Evolutionary conservation across 192 early-diverging fungal genomes (phyloP).

Genomic region (Coemansia sp.): DNA sequence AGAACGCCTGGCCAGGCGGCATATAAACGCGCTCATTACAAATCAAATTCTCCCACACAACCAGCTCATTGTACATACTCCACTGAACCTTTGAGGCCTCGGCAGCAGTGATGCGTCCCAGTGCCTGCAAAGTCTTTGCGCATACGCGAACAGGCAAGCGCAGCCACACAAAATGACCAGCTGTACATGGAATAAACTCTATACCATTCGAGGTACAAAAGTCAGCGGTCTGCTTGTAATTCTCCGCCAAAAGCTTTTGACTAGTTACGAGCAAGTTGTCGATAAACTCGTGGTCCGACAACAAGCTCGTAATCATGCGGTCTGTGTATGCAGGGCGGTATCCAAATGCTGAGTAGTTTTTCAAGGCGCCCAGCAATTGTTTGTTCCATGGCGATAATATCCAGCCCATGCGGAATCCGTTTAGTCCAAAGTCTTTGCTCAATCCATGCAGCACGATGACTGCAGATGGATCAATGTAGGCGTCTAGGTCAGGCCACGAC

Average conservation of each 20-base stretch:
- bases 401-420: conserved; percentile 73
- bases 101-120: conserved; percentile 2
- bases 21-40: conserved; percentile 66
- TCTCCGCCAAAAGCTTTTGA: conserved; percentile 57
- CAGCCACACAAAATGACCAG: conserved; percentile 76
- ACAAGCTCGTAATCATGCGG: conserved; percentile 58
- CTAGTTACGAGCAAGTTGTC: conserved; percentile 65
- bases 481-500: conserved; percentile 58
- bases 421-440: conserved; percentile 84
- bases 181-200: conserved; percentile 62
- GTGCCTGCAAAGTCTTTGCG: conserved; percentile 51
- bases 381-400: conserved; percentile 66
- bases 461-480: conserved; percentile 63
- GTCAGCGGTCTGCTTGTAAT: conserved; percentile 51
- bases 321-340: conserved; percentile 68
- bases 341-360: conserved; percentile 60
- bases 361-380: conserved; percentile 25
- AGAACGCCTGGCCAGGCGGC: conserved; percentile 70
- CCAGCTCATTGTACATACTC: conserved; percentile 56
- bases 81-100: conserved; percentile 17
- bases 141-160: conserved; percentile 27
- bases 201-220: conserved; percentile 57
- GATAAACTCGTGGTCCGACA: conserved; percentile 61
- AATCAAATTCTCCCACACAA: conserved; percentile 55
- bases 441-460: conserved; percentile 78